Evolutionary conservation across 2,329 filamentous ascomycete genomes (phyloP).

Genomic region (Stagonosporopsis rhizophila): DNA sequence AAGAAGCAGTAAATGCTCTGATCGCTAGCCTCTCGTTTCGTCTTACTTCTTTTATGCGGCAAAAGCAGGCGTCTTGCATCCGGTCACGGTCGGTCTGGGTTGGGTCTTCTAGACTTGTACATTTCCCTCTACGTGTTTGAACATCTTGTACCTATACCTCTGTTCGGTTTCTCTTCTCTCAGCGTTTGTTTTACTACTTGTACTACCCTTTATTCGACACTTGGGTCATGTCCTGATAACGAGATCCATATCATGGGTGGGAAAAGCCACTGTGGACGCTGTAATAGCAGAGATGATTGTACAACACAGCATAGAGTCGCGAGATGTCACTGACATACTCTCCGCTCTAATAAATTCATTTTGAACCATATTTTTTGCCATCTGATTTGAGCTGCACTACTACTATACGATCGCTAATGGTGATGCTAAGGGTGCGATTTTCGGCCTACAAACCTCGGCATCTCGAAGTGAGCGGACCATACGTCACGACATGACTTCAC

Average conservation of each 20-base stretch:
- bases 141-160: conserved; percentile 47
- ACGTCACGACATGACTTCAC: conserved; percentile 8
- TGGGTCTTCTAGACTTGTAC: conserved; percentile 45
- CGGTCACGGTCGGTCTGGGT: conserved; percentile 37
- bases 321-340: conserved; percentile 32
- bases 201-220: conserved; percentile 34
- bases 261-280: conserved; percentile 28
- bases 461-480: conserved; percentile 4
- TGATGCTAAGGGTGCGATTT: too few species aligned
- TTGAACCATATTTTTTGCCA: conserved; percentile 15
- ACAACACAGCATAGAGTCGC: conserved; percentile 37
- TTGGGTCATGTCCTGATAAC: conserved; percentile 31
- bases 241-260: conserved; percentile 32
- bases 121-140: conserved; percentile 36
- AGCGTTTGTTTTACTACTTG: conserved; percentile 41
- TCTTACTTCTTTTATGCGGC: conserved; percentile 34
- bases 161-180: conserved; percentile 41
- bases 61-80: conserved; percentile 52
- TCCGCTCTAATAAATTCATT: conserved; percentile 36
- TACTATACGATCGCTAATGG: too few species aligned
- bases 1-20: conserved; percentile 68
- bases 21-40: conserved; percentile 26
- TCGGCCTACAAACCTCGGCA: conserved; percentile 3
- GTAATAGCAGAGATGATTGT: conserved; percentile 35
- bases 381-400: too few species aligned